phyloP scores from a whole-genome alignment of 192 early-diverging fungal species.

The Backusella australiensis region DNA sequence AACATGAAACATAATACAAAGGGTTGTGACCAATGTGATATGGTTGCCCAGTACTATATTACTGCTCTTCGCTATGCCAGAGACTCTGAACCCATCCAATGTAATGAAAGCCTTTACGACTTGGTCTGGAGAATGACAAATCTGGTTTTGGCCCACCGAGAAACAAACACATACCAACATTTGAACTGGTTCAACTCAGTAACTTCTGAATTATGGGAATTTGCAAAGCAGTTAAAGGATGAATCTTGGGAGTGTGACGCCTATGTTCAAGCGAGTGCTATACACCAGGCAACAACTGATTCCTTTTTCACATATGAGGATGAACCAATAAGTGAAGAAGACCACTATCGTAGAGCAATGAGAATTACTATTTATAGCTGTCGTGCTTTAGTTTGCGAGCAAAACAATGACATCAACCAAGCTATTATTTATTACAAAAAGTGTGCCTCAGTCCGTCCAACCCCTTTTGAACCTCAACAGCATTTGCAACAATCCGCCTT shows the following conservation, averaged over 20 bases:
- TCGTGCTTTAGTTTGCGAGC: constrained; percentile 7
- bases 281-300: background rate
- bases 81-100: background rate
- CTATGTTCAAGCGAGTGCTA: background rate
- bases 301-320: background rate
- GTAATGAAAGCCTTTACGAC: background rate
- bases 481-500: constrained; percentile 10
- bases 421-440: constrained; percentile 12
- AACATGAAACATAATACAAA: constrained; percentile 2
- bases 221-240: constrained; percentile 13
- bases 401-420: background rate
- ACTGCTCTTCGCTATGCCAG: background rate
- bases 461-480: constrained; percentile 6
- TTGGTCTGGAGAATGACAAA: constrained; percentile 3
- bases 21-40: background rate
- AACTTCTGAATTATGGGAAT: constrained; percentile 13
- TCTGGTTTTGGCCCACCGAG: constrained; percentile 1
- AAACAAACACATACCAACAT: constrained; percentile 6
- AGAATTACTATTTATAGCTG: constrained; percentile 8
- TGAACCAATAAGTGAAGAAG: background rate
- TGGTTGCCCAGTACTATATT: background rate
- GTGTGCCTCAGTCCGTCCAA: constrained; percentile 1
- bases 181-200: constrained; percentile 5
- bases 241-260: background rate
- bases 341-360: constrained; percentile 13